Conservation (phyloP, 1,139 yeast genomes). For the Geotrichum australiense region DNA sequence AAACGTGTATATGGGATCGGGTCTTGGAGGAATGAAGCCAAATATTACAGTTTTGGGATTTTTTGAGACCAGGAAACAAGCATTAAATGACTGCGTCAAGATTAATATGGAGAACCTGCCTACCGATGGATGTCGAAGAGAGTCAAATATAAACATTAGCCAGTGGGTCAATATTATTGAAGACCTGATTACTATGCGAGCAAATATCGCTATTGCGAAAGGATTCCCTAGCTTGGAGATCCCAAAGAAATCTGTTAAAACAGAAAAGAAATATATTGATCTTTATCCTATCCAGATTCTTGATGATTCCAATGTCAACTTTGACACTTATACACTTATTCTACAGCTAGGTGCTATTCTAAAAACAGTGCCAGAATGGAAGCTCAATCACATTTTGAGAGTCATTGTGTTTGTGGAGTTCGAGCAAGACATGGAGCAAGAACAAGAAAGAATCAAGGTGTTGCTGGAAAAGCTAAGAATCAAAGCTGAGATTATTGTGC, state of each 20-base stretch:
- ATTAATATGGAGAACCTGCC: conserved; percentile 45
- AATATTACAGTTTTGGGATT: conserved; percentile 62
- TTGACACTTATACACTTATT: conserved; percentile 90
- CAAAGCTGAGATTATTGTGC: conserved; percentile 66
- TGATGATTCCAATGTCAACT: conserved; percentile 69
- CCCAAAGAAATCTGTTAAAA: conserved; percentile 35
- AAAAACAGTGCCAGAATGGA: conserved; percentile 91
- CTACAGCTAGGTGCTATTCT: conserved; percentile 88
- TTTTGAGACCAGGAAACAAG: conserved; percentile 10
- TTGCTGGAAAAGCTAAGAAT: conserved; percentile 73
- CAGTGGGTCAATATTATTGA: conserved; percentile 94
- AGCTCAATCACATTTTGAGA: conserved; percentile 60
- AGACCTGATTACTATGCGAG: conserved; percentile 84
- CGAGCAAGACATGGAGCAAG: conserved; percentile 62
- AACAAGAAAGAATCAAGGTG: conserved; percentile 50
- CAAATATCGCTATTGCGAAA: conserved; percentile 89
- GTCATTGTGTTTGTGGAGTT: conserved; percentile 87
- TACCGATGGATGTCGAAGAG: conserved; percentile 72
- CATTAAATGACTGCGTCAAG: conserved; percentile 5
- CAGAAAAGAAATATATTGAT: conserved; percentile 49
- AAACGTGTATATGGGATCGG: conserved; percentile 84
- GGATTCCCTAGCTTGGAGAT: conserved; percentile 61
- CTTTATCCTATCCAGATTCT: conserved; percentile 85
- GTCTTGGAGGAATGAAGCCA: conserved; percentile 95
- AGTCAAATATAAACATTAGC: conserved; percentile 57